These are phyloP conservation scores for Trichoderma koningii DNA, from an alignment of 2,329 filamentous ascomycete genomes.

Conservation along the genomic window DNA sequence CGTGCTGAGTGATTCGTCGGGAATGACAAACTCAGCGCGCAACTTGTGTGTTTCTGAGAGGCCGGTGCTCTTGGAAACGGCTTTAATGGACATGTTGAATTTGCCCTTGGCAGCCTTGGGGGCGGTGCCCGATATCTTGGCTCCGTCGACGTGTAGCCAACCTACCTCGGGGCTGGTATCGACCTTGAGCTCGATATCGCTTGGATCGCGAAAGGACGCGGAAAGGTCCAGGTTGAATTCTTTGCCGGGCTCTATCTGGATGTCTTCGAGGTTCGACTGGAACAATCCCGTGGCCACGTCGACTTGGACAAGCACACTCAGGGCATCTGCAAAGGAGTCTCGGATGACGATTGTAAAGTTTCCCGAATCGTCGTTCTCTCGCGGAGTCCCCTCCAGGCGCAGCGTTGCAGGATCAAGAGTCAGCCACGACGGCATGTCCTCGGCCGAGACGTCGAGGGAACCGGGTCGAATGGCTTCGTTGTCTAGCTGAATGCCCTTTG, in stretches of 20 bases:
- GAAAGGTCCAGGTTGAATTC: slow-evolving; percentile 48
- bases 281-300: slow-evolving; percentile 46
- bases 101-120: slow-evolving; percentile 42
- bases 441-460: slow-evolving; percentile 55
- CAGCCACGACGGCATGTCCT: slow-evolving; percentile 68
- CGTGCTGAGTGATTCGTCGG: slow-evolving; percentile 33
- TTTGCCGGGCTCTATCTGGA: slow-evolving; percentile 47
- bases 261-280: slow-evolving; percentile 42
- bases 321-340: slow-evolving; percentile 61
- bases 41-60: slow-evolving; percentile 44
- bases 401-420: slow-evolving; percentile 64
- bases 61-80: slow-evolving; percentile 39
- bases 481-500: slow-evolving; percentile 59
- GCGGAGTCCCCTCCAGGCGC: slow-evolving; percentile 64
- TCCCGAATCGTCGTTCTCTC: slow-evolving; percentile 56
- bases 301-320: slow-evolving; percentile 55
- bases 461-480: slow-evolving; percentile 50
- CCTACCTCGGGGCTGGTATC: slow-evolving; percentile 40
- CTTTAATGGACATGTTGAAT: slow-evolving; percentile 39
- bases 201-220: slow-evolving; percentile 46
- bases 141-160: slow-evolving; percentile 48
- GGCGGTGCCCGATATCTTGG: slow-evolving; percentile 46
- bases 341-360: slow-evolving; percentile 64
- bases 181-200: slow-evolving; percentile 44
- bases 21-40: slow-evolving; percentile 40